A percentile compares a stretch with the other conserved stretches of the same genome.
Conservation (phyloP, 495 filamentous ascomycete genomes). For the Penicillium simplicissimum region DNA sequence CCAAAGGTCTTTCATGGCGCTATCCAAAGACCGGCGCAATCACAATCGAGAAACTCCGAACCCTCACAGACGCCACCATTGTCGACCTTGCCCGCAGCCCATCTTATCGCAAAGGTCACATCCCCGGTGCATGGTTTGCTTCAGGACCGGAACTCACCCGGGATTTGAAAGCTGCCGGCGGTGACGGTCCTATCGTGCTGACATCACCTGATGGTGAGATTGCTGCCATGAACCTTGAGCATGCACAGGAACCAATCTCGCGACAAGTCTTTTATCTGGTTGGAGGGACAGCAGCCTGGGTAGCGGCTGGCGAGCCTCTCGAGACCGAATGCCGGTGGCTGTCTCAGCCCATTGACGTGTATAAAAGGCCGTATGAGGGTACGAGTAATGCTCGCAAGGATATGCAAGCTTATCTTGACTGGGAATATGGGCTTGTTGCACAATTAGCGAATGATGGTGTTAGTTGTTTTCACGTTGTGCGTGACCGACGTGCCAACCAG, state of each 20-base stretch:
- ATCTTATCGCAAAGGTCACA: conserved; percentile 27
- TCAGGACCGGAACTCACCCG: conserved; percentile 28
- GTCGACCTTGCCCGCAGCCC: conserved; percentile 32
- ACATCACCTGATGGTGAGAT: conserved; percentile 37
- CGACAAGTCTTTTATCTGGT: conserved; percentile 18
- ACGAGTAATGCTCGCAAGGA: conserved; percentile 29
- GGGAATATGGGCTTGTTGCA: conserved; percentile 32
- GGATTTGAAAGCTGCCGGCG: conserved; percentile 13
- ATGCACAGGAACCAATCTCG: conserved; percentile 3
- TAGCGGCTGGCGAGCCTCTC: conserved; percentile 18
- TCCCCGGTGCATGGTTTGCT: conserved; percentile 29
- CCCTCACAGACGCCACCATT: conserved; percentile 13
- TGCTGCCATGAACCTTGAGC: conserved; percentile 39
- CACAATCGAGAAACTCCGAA: conserved; percentile 9
- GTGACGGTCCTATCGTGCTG: conserved; percentile 24
- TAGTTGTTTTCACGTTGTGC: conserved; percentile 26
- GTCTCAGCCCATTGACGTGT: conserved; percentile 29
- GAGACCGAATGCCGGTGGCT: conserved; percentile 27
- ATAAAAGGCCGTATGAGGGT: conserved; percentile 31
- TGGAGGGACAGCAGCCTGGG: conserved; percentile 28
- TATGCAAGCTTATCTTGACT: conserved; percentile 33
- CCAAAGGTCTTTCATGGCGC: conserved; percentile 7
- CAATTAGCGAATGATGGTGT: conserved; percentile 32
- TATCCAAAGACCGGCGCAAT: conserved; percentile 5
- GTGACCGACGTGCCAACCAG: conserved; percentile 3